Base-by-base conservation (phyloP, 129 eudicot genomes). In the Artemisia annua region DNA sequence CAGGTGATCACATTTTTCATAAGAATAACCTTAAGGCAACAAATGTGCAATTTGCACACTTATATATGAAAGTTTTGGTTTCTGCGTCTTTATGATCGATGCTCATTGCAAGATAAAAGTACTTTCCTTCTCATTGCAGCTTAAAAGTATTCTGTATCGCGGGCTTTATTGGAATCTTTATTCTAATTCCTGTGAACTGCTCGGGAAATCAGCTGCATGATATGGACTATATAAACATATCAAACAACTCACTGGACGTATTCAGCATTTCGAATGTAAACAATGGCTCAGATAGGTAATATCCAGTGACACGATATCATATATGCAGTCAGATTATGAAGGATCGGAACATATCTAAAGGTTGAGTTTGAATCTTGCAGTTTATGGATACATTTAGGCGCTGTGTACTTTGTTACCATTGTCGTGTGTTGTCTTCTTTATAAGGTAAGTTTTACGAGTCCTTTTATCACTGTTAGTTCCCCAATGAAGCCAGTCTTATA, bases 241-340 rank as follows among this genome's bases (percentile, higher is more conserved):
- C 95, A 44, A 83, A 76, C 63, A 77, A 88, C 69, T 74, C 95
- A 43, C 57, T 88, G 85, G 95, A 88, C 24, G 62, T 85, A 72
- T 88, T 88, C 71, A 85, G 83, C 76, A 88, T 88, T 74, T 83
- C 90, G 11, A 88, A 88, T 72, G 88, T 88, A 54, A 80, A 85
- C 35, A 75, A 80, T 78, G 95, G 95, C n/a, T 88, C 95, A 54
- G 53, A 73, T 61, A 71, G 89, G 93, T 87, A 76, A 74, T 1
- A 18, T 22, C 30, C 14, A 19, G 54, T 56, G 69, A 73, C 58
- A 63, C 64, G 54, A 24, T 56, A 55, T 78, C 66, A 61, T 51
- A 17, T 49, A 56, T 48, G 68, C 67, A 44, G 28, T 66, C 39
- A 46, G 20, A 16, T 63, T 15, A n/a, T 74, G 35, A 46, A 35